Conservation (phyloP, 495 filamentous ascomycete species). For the Ascobolus immersus region DNA sequence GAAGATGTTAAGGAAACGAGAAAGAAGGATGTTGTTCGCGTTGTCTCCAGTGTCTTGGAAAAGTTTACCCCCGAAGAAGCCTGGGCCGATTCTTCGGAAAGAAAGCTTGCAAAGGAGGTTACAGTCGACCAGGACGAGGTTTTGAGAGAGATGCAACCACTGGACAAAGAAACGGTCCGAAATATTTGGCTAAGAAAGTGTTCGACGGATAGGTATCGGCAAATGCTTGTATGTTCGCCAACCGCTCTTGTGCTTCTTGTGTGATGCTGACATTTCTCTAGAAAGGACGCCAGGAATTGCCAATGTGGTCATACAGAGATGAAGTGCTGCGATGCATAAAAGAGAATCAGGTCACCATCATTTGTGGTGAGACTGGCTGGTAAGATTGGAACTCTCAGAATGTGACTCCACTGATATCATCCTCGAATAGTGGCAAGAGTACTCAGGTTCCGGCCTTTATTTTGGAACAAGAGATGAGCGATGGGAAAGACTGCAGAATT, state of each 20-base stretch:
- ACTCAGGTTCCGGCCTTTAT: slow-evolving; percentile 87
- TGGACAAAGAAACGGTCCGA: slow-evolving; percentile 18
- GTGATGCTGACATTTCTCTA: slow-evolving; percentile 11
- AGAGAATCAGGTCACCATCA: slow-evolving; percentile 53
- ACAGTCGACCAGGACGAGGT: slow-evolving; percentile 22
- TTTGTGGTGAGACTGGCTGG: slow-evolving; percentile 88
- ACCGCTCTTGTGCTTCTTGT: neutral
- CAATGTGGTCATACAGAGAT: slow-evolving; percentile 66
- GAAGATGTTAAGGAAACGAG: slow-evolving; percentile 39
- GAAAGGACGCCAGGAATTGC: slow-evolving; percentile 42
- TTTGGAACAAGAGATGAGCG: slow-evolving; percentile 59
- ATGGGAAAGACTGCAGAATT: slow-evolving; percentile 62
- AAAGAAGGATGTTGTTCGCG: slow-evolving; percentile 38
- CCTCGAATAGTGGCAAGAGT: slow-evolving; percentile 51
- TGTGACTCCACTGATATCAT: neutral
- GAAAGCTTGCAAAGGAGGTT: slow-evolving; percentile 24
- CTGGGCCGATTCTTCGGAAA: slow-evolving; percentile 16
- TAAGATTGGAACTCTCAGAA: slow-evolving; percentile 5
- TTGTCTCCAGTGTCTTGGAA: slow-evolving; percentile 30
- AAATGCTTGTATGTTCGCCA: slow-evolving; percentile 24
- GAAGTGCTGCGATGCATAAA: slow-evolving; percentile 50
- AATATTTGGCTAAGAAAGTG: slow-evolving; percentile 7
- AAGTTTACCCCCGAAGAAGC: slow-evolving; percentile 44
- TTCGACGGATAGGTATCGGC: slow-evolving; percentile 27
- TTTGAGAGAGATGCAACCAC: slow-evolving; percentile 22